These are phyloP conservation scores for Tetracladium setigerum DNA, from an alignment of 495 filamentous ascomycete species.

Conservation along the genomic window DNA sequence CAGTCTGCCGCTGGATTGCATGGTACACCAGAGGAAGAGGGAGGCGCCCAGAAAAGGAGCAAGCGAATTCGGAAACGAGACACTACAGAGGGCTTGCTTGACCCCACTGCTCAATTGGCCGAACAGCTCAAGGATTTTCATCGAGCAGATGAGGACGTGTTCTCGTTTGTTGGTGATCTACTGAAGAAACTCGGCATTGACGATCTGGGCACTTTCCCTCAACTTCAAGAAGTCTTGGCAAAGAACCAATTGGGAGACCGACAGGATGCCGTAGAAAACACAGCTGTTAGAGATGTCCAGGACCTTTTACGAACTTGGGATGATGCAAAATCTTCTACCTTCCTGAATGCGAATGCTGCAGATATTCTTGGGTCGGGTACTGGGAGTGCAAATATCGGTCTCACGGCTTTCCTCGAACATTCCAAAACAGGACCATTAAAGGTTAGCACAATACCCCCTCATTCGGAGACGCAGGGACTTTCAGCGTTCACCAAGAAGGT, in stretches of 20 bases:
- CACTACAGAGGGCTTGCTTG: constrained; percentile 63
- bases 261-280: constrained; percentile 13
- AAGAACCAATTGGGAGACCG: constrained; percentile 17
- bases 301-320: constrained; percentile 50
- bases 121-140: constrained; percentile 60
- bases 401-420: constrained; percentile 74
- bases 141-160: constrained; percentile 69
- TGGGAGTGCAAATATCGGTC: constrained; percentile 20
- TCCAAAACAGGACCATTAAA: constrained; percentile 56
- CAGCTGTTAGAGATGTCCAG: constrained; percentile 44
- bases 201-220: constrained; percentile 34
- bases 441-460: constrained; percentile 35
- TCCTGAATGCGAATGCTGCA: constrained; percentile 46
- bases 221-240: constrained; percentile 28
- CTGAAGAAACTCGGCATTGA: constrained; percentile 60
- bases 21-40: constrained; percentile 44
- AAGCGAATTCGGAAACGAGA: constrained; percentile 77
- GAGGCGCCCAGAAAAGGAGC: constrained; percentile 65
- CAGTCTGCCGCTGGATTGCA: constrained; percentile 53
- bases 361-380: constrained; percentile 19
- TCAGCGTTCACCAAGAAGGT: constrained; percentile 44
- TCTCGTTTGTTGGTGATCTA: constrained; percentile 57
- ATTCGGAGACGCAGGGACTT: constrained; percentile 51
- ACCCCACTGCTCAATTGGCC: constrained; percentile 62
- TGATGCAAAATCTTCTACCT: constrained; percentile 47